Conservation (phyloP, 805 yeast species). For the Tetrapisispora namnaoensis region DNA sequence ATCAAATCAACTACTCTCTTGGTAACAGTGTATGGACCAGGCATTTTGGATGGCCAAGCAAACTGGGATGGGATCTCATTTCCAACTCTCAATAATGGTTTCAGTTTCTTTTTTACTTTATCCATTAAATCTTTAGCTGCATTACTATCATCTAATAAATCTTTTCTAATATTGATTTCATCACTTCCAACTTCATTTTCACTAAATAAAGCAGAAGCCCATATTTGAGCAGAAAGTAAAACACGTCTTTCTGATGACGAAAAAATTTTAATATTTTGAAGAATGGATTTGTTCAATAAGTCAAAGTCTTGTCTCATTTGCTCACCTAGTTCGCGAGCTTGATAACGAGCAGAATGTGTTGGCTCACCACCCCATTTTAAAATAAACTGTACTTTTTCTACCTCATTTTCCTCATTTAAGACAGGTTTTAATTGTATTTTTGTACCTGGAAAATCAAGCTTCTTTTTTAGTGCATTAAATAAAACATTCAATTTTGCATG, state of each 20-base stretch:
- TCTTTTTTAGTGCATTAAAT: constrained; percentile 77
- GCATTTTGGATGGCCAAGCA: constrained; percentile 98
- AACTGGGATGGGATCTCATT: constrained; percentile 95
- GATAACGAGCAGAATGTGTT: constrained; percentile 92
- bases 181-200: constrained; percentile 69
- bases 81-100: constrained; percentile 89
- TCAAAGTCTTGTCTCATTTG: constrained; percentile 88
- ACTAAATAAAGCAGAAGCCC: constrained; percentile 66
- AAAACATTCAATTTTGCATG: constrained; percentile 63
- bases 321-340: constrained; percentile 91
- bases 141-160: constrained; percentile 87
- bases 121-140: constrained; percentile 99
- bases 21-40: constrained; percentile 91
- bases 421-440: constrained; percentile 93
- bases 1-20: constrained; percentile 89
- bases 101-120: constrained; percentile 90
- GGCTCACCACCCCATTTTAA: constrained; percentile 99
- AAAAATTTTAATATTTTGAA: constrained; percentile 76
- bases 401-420: constrained; percentile 52
- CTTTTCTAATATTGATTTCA: constrained; percentile 75
- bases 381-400: constrained; percentile 91
- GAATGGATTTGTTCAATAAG: constrained; percentile 71
- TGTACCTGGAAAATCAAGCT: constrained; percentile 87
- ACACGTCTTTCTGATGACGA: constrained; percentile 95
- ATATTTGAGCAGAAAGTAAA: constrained; percentile 80